Percentiles rank a stretch among this genome's conserved stretches.
Conservation (phyloP, 2,329 filamentous ascomycete species). For the Colletotrichum sp. region DNA sequence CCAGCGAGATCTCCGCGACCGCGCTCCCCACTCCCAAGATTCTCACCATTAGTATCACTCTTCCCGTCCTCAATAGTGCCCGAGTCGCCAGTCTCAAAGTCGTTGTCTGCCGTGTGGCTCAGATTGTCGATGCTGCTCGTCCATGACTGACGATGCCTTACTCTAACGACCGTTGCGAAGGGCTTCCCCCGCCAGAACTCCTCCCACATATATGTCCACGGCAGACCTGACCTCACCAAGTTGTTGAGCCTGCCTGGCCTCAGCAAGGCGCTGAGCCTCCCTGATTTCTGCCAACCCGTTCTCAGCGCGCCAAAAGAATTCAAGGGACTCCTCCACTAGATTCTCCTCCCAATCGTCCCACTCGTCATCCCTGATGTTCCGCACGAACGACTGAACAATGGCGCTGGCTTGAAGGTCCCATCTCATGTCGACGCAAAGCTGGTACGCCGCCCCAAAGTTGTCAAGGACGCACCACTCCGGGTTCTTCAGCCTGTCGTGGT, state of each 20-base stretch:
- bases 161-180: not conserved
- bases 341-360: not conserved
- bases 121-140: not conserved
- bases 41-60: rapidly evolving
- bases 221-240: not conserved
- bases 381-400: not conserved
- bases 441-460: not conserved
- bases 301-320: not conserved
- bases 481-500: not conserved
- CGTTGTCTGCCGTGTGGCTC: not conserved
- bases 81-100: not conserved
- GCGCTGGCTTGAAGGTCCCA: not conserved
- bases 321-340: rapidly evolving
- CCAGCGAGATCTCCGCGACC: not conserved
- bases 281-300: not conserved
- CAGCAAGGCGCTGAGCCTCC: not conserved
- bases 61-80: not conserved
- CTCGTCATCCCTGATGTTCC: not conserved
- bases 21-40: not conserved
- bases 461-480: not conserved
- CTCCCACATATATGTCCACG: not conserved
- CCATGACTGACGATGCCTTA: not conserved
- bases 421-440: not conserved
- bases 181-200: not conserved
- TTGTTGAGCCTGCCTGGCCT: rapidly evolving